Evolutionary conservation across 257 asterid species (phyloP).

Genomic region (Linderniella brevidens): DNA sequence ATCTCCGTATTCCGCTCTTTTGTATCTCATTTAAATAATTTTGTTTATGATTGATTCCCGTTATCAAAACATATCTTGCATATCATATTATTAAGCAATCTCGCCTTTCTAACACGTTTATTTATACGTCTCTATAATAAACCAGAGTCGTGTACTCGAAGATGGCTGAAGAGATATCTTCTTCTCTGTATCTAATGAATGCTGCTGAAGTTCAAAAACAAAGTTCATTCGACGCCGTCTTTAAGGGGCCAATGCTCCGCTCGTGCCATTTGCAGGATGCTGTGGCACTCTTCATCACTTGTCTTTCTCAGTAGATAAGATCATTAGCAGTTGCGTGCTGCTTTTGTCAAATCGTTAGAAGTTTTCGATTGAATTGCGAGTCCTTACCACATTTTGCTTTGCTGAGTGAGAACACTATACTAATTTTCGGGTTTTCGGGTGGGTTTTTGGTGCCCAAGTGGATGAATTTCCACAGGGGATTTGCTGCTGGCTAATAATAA

Average conservation of each 20-base stretch:
- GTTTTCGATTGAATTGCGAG: no score
- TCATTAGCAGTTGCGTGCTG: no score
- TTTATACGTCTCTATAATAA: constrained; percentile 7
- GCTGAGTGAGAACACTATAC: no score
- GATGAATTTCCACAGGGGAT: no score
- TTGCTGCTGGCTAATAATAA: no score
- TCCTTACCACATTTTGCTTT: no score
- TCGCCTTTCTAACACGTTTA: background rate
- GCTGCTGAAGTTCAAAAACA: constrained; percentile 46
- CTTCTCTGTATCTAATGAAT: constrained; percentile 39
- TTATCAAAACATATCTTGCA: background rate
- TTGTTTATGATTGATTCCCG: no score
- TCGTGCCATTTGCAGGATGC: constrained; percentile 73
- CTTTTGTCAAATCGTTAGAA: no score
- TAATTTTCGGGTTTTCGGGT: no score
- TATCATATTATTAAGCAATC: background rate
- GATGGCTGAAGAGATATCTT: constrained; percentile 89
- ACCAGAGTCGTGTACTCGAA: constrained; percentile 73
- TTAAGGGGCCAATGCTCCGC: constrained; percentile 55
- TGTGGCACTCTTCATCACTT: constrained; percentile 38
- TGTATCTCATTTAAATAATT: no score
- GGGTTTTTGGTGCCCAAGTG: no score
- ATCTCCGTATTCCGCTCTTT: no score
- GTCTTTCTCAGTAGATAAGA: constrained; percentile 26
- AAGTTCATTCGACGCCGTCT: constrained; percentile 49